phyloP scores from a whole-genome alignment of 768 basidiomycete genomes.

The Phlegmacium glaucopus region DNA sequence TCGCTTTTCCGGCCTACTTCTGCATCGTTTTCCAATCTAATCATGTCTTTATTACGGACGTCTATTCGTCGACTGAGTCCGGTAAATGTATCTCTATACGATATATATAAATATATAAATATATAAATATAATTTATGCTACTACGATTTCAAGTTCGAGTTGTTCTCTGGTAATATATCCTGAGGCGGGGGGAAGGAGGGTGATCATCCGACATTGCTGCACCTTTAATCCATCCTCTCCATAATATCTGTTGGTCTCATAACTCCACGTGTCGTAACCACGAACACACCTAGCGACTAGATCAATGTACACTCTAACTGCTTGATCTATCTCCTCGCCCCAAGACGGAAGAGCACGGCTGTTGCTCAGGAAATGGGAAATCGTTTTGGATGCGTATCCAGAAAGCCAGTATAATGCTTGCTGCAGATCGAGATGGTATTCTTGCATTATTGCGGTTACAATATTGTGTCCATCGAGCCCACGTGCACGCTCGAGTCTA shows the following conservation, averaged over 20 bases:
- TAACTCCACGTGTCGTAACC: conserved; percentile 52
- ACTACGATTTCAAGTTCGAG: too few relatives aligned
- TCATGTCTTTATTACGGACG: too few relatives aligned
- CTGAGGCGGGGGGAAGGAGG: conserved; percentile 8
- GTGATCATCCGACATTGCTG: conserved; percentile 13
- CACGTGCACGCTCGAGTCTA: conserved; percentile 26
- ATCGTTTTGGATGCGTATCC: conserved; percentile 32
- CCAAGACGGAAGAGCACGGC: conserved; percentile 33
- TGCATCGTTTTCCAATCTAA: too few relatives aligned
- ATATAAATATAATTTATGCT: too few relatives aligned
- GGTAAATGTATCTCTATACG: too few relatives aligned
- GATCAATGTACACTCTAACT: conserved; percentile 34
- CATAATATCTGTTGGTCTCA: conserved; percentile 42
- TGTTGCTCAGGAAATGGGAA: conserved; percentile 34
- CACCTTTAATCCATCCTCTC: conserved; percentile 17
- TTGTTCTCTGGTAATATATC: too few relatives aligned
- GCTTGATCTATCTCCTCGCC: conserved; percentile 37
- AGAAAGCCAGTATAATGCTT: conserved; percentile 37
- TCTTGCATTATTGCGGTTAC: conserved; percentile 52
- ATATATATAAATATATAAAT: too few relatives aligned
- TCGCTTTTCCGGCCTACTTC: too few relatives aligned
- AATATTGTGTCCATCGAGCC: conserved; percentile 38
- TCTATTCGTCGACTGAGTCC: too few relatives aligned
- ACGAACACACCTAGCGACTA: conserved; percentile 49
- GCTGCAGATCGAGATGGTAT: conserved; percentile 32